Percentiles rank a stretch among this genome's conserved stretches.
Evolutionary conservation across 2,329 filamentous ascomycete species (phyloP).

Genomic region (Hirsutella thompsonii): DNA sequence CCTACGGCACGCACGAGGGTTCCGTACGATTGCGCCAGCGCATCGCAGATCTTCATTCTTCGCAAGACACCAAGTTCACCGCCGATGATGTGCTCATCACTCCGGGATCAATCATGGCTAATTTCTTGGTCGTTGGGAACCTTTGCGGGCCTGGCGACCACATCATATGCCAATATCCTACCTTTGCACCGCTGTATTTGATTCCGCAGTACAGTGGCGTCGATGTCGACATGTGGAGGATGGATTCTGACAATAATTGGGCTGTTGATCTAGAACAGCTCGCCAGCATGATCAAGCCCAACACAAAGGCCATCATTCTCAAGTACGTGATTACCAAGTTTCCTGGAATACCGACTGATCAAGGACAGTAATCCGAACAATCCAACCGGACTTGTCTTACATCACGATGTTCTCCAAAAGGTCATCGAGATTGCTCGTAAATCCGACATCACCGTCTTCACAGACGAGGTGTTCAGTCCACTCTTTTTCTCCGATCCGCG

Average conservation of each 20-base stretch:
- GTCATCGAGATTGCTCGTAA: slow-evolving; percentile 52
- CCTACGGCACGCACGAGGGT: neutral
- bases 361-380: too few species aligned
- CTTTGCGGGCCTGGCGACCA: slow-evolving; percentile 50
- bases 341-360: too few species aligned
- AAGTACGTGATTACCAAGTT: too few species aligned
- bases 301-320: slow-evolving; percentile 42
- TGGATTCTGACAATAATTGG: slow-evolving; percentile 49
- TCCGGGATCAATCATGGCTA: slow-evolving; percentile 64
- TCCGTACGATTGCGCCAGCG: neutral
- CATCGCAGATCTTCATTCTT: slow-evolving; percentile 3
- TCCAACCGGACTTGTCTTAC: slow-evolving; percentile 20
- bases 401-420: slow-evolving; percentile 42
- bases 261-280: slow-evolving; percentile 52
- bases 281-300: slow-evolving; percentile 46
- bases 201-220: slow-evolving; percentile 60
- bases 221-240: slow-evolving; percentile 61
- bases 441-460: slow-evolving; percentile 53
- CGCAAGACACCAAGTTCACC: neutral
- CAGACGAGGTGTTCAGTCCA: slow-evolving; percentile 75
- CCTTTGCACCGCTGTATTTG: slow-evolving; percentile 70
- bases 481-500: slow-evolving; percentile 54
- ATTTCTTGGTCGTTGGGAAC: slow-evolving; percentile 60
- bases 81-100: slow-evolving; percentile 57
- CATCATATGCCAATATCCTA: slow-evolving; percentile 71